Base-by-base conservation (phyloP, 768 basidiomycete species). In the Leccinum uliginosum region DNA sequence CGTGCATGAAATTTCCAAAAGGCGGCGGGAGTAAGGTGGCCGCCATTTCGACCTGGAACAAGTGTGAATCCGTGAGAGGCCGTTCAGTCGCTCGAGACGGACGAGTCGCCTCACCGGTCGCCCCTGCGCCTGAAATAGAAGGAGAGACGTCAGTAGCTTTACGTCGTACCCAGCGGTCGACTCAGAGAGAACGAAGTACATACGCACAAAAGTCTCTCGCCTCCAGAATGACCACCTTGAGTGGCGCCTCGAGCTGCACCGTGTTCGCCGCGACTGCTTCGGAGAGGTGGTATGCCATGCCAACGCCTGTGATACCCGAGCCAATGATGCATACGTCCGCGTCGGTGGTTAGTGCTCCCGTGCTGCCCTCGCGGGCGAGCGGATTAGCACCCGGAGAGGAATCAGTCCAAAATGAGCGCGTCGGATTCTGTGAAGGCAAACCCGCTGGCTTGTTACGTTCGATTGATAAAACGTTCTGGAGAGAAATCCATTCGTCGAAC, bases 181-280 rank as follows among this genome's bases (percentile, higher is more conserved):
- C 21, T n/a, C 26, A 29, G 5, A 11, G 17, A 27, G 24, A 10
- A 9, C 9, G 52, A 14, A 44, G 26, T 56, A 56, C 6, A 56
- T 47, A 76, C 89, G 73, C 23, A 92, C 93, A 89, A 70, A 94
- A 87, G 65, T 91, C 87, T 62, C 94, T 76, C 4, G 92, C 94
- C 66, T 96, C 93, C 9, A 97, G 69, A 12, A 95, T 74, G 17
- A 85, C 83, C 1, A 86, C 76, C 29, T 74, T 83, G 45, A 82
- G 59, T 17, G 75, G 64, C 40, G 61, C 62, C 32, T 58, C 54
- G 35, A 49, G 46, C 23, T 35, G 9, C 15, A 17, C n/a, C n/a
- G 38, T n/a, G 43, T 26, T 21, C 7, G 59, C 40, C 57, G 21
- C 21, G 38, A 51, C 62, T 8, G 62, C 61, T 51, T 76, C 74